Base-by-base conservation (phyloP, 208 protist species). In the Leishmania tarentolae region DNA sequence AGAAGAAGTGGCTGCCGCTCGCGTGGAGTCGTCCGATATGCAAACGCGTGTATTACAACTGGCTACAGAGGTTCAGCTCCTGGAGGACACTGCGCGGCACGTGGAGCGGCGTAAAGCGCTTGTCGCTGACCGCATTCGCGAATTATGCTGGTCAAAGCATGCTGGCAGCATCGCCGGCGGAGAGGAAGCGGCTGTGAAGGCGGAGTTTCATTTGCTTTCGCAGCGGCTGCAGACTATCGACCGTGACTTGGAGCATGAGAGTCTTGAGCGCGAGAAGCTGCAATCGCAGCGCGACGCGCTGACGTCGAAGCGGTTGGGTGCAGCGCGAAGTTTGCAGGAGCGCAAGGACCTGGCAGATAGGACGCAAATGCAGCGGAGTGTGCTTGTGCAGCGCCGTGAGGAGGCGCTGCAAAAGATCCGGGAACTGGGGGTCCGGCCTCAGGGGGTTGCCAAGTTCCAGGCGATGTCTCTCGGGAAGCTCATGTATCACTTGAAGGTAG, bases 321-420 rank as follows among this genome's bases (percentile, higher is more conserved):
- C 79, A 31, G 88, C 87, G 15, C 82, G 83, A 37, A 86, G 78
- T 31, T 69, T 90, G n/a, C 88, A 96, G 81, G 89, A 95, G 75
- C 80, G 85, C 19, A 92, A 90, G 72, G 93, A 92, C 42, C 35
- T 85, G 66, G 84, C 95, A 37, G 91, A 94, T 74, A 85, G 82
- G 73, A 86, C 80, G 8, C 89, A 95, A 71, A 83, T 90, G 68
- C 87, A 97, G 68, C 91, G 91, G 35, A 90, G 77, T 52, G 82
- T 96, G 70, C 88, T 96, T 50, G 31, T 95, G 47, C 90, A 96
- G 75, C 91, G 94, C 28, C 84, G 90, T 35, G 97, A 99, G 44
- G 96, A 99, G 53, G 87, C 89, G 44, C 75, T 90, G 35, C 76
- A 92, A 37, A 98, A 99, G 87, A 97, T 99, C 46, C 90, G 95